phyloP scores from a whole-genome alignment of 78 protist species.

The Isochrysis galbana region DNA sequence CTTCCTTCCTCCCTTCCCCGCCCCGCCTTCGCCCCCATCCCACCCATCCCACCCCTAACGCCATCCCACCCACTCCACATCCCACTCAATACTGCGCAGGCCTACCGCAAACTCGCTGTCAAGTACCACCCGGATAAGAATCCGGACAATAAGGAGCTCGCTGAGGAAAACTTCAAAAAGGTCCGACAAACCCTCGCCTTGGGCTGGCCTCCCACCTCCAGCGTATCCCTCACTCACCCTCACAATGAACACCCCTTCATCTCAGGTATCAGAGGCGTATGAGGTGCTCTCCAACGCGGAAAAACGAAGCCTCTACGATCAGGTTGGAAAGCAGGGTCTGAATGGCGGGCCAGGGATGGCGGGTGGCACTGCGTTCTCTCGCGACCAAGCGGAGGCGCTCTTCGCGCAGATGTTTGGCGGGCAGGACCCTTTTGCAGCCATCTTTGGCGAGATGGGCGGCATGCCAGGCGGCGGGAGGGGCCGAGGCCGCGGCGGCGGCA shows the following conservation, averaged over 20 bases:
- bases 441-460: slow-evolving; percentile 1
- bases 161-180: slow-evolving; percentile 51
- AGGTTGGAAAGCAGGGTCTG: background rate
- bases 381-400: background rate
- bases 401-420: background rate
- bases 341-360: background rate
- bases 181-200: too few species aligned
- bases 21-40: too few species aligned
- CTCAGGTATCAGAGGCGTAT: slow-evolving; percentile 51
- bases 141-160: slow-evolving; percentile 32
- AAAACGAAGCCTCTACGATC: background rate
- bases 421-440: background rate
- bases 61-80: too few species aligned
- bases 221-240: too few species aligned
- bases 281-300: slow-evolving; percentile 41
- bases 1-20: too few species aligned
- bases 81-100: too few species aligned
- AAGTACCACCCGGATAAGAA: slow-evolving; percentile 67
- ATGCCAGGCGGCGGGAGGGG: background rate
- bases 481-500: background rate
- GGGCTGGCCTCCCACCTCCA: too few species aligned
- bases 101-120: slow-evolving; percentile 51
- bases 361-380: background rate
- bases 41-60: too few species aligned
- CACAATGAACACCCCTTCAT: too few species aligned